Evolutionary conservation across 2,329 filamentous ascomycete genomes (phyloP).

Genomic region (Colletotrichum sp.): DNA sequence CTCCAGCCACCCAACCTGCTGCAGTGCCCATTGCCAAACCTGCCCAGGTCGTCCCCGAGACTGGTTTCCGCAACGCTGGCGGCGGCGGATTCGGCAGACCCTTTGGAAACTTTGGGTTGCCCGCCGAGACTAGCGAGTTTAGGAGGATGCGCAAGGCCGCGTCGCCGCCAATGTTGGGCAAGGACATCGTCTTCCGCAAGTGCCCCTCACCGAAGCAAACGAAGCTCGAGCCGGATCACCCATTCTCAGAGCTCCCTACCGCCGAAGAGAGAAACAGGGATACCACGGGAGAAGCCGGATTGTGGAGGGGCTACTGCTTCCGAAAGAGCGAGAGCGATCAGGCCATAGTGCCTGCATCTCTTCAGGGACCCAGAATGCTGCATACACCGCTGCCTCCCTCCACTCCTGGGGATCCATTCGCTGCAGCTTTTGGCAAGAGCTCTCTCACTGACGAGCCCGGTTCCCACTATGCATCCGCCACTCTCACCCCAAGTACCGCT

Average conservation of each 20-base stretch:
- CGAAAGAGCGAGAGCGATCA: constrained; percentile 35
- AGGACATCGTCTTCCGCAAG: constrained; percentile 78
- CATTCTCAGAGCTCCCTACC: constrained; percentile 52
- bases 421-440: constrained; percentile 41
- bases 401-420: constrained; percentile 48
- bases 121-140: constrained; percentile 40
- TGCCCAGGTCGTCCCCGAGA: constrained; percentile 43
- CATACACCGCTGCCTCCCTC: constrained; percentile 51
- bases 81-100: constrained; percentile 45
- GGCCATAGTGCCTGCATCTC: constrained; percentile 44
- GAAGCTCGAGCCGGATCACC: constrained; percentile 80
- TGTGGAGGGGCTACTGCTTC: constrained; percentile 80
- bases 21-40: constrained; percentile 25
- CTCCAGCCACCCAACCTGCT: background rate
- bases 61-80: constrained; percentile 41
- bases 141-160: constrained; percentile 55
- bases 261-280: constrained; percentile 57
- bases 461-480: constrained; percentile 28
- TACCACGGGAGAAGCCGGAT: constrained; percentile 62
- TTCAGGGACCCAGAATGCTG: constrained; percentile 54
- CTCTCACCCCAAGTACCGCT: constrained; percentile 23
- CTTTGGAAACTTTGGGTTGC: constrained; percentile 40
- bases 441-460: constrained; percentile 46
- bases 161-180: constrained; percentile 87
- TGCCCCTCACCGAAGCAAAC: constrained; percentile 86